Evolutionary conservation across 2,329 filamentous ascomycete species (phyloP).

Genomic region (Aspergillus unguis): DNA sequence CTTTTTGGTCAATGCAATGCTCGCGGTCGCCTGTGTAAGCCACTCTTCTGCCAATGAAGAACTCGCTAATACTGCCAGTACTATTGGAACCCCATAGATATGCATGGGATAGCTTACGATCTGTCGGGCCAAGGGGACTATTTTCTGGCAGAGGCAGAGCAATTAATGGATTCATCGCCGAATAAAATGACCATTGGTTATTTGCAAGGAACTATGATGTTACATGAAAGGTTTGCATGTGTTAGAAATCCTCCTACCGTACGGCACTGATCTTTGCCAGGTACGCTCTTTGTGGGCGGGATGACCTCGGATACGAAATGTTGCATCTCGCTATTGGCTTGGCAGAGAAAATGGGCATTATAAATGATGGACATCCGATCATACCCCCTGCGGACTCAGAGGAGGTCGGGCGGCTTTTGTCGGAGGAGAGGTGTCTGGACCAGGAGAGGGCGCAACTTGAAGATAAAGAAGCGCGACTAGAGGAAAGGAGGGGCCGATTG

Average conservation of each 20-base stretch:
- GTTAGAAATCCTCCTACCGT: background rate
- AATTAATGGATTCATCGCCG: conserved; percentile 22
- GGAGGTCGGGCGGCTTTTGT: no score
- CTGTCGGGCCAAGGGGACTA: conserved; percentile 35
- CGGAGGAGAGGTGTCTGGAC: no score
- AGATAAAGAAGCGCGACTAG: no score
- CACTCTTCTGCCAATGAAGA: background rate
- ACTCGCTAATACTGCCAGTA: conserved; percentile 22
- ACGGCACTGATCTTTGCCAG: conserved; percentile 16
- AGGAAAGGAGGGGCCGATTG: no score
- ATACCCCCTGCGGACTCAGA: background rate
- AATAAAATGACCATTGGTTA: conserved; percentile 27
- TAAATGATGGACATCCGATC: conserved; percentile 24
- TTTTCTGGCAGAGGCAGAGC: conserved; percentile 38
- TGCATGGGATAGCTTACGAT: conserved; percentile 36
- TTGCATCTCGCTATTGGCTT: conserved; percentile 36
- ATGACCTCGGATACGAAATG: conserved; percentile 38
- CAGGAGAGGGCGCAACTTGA: no score
- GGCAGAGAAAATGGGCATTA: conserved; percentile 32
- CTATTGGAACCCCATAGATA: conserved; percentile 39
- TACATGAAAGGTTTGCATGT: conserved; percentile 31
- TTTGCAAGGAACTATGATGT: conserved; percentile 35
- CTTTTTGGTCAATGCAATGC: conserved; percentile 84
- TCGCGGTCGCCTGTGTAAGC: conserved; percentile 54
- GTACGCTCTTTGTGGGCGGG: conserved; percentile 35